phyloP scores from a whole-genome alignment of 495 filamentous ascomycete genomes.

The Aspergillus panamensis region DNA sequence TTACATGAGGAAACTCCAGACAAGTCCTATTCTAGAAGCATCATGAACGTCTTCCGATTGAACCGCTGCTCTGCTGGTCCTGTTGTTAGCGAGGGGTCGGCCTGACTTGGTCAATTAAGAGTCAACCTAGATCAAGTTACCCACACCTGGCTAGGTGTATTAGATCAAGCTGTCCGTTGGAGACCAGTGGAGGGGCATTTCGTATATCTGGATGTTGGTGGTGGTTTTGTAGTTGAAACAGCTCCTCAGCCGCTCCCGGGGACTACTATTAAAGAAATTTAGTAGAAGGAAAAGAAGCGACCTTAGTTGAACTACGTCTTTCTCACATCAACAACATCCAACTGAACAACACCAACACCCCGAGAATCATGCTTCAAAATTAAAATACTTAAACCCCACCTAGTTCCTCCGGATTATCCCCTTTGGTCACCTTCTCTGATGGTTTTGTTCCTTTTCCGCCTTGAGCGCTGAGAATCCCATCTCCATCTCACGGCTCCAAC shows the following conservation, averaged over 20 bases:
- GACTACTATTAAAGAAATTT: not conserved
- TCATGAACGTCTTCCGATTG: slow-evolving; percentile 1
- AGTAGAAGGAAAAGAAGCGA: not conserved
- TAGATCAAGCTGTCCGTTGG: not conserved
- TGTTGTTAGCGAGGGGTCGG: slow-evolving; percentile 1
- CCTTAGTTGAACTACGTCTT: not conserved
- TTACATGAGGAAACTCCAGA: slow-evolving; percentile 6
- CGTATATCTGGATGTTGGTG: not conserved
- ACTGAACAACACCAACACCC: not conserved
- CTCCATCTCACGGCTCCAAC: slow-evolving; percentile 12
- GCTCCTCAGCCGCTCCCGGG: not conserved
- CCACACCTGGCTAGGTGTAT: not conserved
- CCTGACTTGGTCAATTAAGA: not conserved
- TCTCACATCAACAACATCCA: not conserved
- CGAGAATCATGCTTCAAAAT: not conserved
- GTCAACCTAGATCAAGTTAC: no score
- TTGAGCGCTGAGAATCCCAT: slow-evolving; percentile 18
- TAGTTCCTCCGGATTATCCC: not conserved
- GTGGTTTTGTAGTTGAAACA: not conserved
- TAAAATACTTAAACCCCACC: not conserved
- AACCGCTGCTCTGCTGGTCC: not conserved
- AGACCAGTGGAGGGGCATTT: not conserved
- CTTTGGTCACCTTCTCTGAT: not conserved
- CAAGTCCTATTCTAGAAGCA: slow-evolving; percentile 16
- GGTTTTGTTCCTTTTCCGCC: slow-evolving; percentile 12